These are phyloP conservation scores for Setomelanomma holmii DNA, from an alignment of 2,329 filamentous ascomycete species.

Conservation along the genomic window DNA sequence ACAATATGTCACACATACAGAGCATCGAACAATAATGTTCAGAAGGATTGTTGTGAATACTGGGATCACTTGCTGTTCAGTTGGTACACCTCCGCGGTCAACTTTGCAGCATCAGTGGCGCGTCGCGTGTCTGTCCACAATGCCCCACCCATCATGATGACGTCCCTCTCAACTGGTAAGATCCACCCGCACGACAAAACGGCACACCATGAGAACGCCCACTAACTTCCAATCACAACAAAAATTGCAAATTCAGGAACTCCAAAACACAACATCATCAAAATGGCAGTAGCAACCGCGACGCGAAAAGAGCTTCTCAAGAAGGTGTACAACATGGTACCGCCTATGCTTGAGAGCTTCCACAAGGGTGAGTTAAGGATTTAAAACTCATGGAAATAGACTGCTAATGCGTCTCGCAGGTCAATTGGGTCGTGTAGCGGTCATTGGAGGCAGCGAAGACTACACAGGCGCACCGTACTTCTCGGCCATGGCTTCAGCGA, in stretches of 20 bases:
- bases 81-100: conserved; percentile 4
- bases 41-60: too few species aligned
- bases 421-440: conserved; percentile 87
- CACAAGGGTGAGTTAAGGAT: conserved; percentile 77
- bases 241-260: neutral
- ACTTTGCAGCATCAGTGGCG: conserved; percentile 11
- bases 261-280: conserved; percentile 6
- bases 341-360: conserved; percentile 92
- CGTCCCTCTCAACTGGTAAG: conserved; percentile 13
- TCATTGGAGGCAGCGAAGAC: conserved; percentile 94
- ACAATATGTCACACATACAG: neutral
- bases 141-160: conserved; percentile 31
- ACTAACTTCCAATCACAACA: conserved; percentile 3
- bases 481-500: conserved; percentile 94
- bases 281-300: conserved; percentile 61
- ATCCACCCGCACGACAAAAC: conserved; percentile 16
- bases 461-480: conserved; percentile 99
- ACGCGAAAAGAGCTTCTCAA: conserved; percentile 76
- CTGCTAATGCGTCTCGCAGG: conserved; percentile 60
- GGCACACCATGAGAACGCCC: conserved; percentile 7
- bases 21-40: too few species aligned
- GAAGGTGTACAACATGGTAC: conserved; percentile 88
- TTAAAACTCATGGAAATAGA: neutral
- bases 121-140: conserved; percentile 22
- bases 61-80: neutral